phyloP scores from a whole-genome alignment of 2,329 filamentous ascomycete species.

The Botrytis galanthina region DNA sequence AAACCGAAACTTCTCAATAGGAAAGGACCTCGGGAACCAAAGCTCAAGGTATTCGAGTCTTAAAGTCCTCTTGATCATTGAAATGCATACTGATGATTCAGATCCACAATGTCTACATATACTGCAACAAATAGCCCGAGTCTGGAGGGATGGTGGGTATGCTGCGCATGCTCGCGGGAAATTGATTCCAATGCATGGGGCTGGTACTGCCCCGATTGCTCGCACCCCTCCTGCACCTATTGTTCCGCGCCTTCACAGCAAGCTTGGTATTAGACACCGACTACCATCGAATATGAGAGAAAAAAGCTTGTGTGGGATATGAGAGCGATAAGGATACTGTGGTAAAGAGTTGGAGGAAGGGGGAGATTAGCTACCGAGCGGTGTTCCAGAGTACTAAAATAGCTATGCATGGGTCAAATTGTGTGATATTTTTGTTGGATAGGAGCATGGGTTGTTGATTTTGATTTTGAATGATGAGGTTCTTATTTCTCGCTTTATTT shows the following conservation, averaged over 20 bases:
- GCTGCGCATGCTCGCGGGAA: conserved; percentile 22
- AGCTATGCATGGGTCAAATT: neutral
- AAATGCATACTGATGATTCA: neutral
- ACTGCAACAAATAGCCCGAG: neutral
- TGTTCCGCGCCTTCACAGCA: neutral
- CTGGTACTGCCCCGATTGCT: conserved; percentile 26
- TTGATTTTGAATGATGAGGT: neutral
- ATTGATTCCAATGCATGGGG: conserved; percentile 20
- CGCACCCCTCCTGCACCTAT: conserved; percentile 20
- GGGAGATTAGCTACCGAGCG: neutral
- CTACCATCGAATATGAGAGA: neutral
- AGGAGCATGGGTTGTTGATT: neutral
- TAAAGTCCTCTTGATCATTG: neutral
- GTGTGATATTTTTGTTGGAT: neutral
- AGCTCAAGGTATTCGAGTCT: conserved; percentile 3
- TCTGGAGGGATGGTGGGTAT: conserved; percentile 25
- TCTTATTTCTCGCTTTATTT: neutral
- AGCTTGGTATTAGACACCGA: neutral
- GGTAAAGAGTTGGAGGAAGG: neutral
- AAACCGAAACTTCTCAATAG: neutral
- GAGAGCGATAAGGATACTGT: neutral
- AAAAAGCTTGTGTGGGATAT: neutral
- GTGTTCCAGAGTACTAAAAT: neutral
- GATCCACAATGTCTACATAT: neutral
- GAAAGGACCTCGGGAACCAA: neutral